Percentiles rank a stretch among this genome's conserved stretches.
These are phyloP conservation scores for Fusarium sp. DNA, from an alignment of 2,329 filamentous ascomycete genomes.

Conservation along the genomic window DNA sequence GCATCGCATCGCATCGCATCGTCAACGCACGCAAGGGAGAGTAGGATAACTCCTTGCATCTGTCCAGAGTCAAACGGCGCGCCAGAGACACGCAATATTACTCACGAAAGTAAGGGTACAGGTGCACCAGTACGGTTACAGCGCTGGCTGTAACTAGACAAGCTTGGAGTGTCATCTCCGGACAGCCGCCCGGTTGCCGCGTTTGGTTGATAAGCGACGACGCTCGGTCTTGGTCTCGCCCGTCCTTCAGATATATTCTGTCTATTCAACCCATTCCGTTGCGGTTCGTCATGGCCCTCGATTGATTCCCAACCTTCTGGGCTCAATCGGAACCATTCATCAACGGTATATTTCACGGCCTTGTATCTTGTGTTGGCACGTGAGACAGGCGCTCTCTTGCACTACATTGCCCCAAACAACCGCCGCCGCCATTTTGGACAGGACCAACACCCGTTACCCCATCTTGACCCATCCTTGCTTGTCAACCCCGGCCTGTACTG, in stretches of 20 bases:
- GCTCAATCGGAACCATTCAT: neutral
- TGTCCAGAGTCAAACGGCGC: neutral
- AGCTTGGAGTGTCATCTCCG: constrained; percentile 11
- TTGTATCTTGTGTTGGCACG: neutral
- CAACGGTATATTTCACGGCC: neutral
- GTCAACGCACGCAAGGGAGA: neutral
- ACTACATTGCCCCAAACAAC: neutral
- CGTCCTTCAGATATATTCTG: constrained; percentile 21
- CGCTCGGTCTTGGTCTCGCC: constrained; percentile 19
- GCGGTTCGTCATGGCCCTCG: constrained; percentile 8
- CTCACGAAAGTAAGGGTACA: neutral
- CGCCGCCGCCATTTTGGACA: constrained; percentile 9
- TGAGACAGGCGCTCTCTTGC: neutral
- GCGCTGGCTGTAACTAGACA: constrained; percentile 15
- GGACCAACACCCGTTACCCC: constrained; percentile 23
- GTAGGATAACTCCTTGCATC: constrained; percentile 1
- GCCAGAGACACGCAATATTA: constrained; percentile 5
- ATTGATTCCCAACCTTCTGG: neutral
- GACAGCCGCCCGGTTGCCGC: constrained; percentile 31
- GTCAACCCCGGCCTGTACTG: constrained; percentile 9
- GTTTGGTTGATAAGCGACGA: constrained; percentile 20
- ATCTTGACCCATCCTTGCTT: constrained; percentile 22
- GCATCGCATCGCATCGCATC: neutral
- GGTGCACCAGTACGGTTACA: neutral
- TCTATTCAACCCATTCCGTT: neutral